Evolutionary conservation across 495 filamentous ascomycete genomes (phyloP).

Genomic region (Annulohypoxylon nitens): DNA sequence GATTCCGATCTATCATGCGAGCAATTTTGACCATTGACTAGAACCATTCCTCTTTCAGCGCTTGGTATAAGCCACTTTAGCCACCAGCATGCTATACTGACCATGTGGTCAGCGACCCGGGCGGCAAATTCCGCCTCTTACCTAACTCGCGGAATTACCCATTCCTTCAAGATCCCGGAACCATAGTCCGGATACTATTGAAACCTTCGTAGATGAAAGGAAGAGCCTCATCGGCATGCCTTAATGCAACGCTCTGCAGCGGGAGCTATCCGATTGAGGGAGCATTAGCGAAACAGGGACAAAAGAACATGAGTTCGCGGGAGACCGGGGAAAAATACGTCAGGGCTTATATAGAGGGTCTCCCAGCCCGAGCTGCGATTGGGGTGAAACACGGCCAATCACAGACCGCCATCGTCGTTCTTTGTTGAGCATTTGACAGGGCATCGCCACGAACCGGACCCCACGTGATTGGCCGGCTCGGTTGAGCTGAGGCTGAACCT

Average conservation of each 20-base stretch:
- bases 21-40: not conserved
- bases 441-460: constrained; percentile 28
- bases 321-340: not conserved
- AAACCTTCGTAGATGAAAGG: not conserved
- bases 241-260: not conserved
- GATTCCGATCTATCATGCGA: not conserved
- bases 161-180: not conserved
- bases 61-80: not conserved
- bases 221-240: constrained; percentile 7
- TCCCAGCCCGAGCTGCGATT: constrained; percentile 9
- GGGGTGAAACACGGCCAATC: constrained; percentile 20
- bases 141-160: not conserved
- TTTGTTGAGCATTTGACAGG: not conserved
- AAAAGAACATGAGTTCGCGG: not conserved
- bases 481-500: constrained; percentile 29
- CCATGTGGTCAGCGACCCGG: not conserved
- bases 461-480: constrained; percentile 27
- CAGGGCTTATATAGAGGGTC: not conserved
- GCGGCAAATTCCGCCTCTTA: not conserved
- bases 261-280: not conserved
- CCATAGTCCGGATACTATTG: not conserved
- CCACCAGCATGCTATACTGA: not conserved
- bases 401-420: not conserved
- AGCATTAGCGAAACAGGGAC: not conserved
- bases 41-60: not conserved